Evolutionary conservation across 441 rosid genomes (phyloP).

Genomic region (Manihot esculenta): DNA sequence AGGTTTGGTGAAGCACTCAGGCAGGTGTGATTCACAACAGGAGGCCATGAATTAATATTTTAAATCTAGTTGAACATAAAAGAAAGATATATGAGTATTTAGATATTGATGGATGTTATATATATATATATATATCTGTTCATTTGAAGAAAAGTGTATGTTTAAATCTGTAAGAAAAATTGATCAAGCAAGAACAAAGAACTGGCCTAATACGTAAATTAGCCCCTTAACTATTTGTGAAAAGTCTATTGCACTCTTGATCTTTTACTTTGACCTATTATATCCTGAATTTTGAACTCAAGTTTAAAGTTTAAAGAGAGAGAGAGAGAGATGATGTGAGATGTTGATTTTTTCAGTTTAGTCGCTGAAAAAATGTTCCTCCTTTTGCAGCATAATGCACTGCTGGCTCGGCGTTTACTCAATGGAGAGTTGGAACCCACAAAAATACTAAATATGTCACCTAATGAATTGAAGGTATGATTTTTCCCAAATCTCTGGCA

Average conservation of each 20-base stretch:
- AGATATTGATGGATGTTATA: not conserved
- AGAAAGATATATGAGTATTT: not conserved
- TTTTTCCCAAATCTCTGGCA: not conserved
- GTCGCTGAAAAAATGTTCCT: not conserved
- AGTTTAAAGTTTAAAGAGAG: too few relatives aligned
- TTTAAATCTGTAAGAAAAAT: not conserved
- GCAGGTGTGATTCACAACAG: not conserved
- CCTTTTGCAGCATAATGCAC: constrained; percentile 49
- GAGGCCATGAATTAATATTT: not conserved
- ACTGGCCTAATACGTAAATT: not conserved
- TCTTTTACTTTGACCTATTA: too few relatives aligned
- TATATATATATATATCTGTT: not conserved
- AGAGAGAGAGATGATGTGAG: not conserved
- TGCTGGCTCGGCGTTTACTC: constrained; percentile 72
- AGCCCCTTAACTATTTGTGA: too few relatives aligned
- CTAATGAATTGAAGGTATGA: constrained; percentile 78
- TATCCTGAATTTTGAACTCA: too few relatives aligned
- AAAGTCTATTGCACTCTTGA: too few relatives aligned
- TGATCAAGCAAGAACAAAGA: not conserved
- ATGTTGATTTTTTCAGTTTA: not conserved
- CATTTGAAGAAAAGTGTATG: not conserved
- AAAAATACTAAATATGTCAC: constrained; percentile 84
- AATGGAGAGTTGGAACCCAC: constrained; percentile 81
- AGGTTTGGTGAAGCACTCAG: not conserved
- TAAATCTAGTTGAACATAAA: not conserved